Evolutionary conservation across 1,284 basidiomycete genomes (phyloP).

Genomic region (Puccinia brachypodii): DNA sequence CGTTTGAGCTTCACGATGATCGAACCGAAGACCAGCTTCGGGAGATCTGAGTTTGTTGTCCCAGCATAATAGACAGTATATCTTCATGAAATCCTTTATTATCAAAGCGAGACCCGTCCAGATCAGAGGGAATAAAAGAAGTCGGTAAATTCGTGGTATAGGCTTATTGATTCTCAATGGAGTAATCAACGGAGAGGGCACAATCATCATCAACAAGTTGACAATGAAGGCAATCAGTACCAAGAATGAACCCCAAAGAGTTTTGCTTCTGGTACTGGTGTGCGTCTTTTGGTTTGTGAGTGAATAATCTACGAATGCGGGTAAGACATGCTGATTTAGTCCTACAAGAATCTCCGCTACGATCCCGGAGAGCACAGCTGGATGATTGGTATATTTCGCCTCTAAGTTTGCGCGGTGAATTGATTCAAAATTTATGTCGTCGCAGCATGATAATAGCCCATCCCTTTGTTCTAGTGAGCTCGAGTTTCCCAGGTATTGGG

Average conservation of each 20-base stretch:
- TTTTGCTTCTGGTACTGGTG: constrained; percentile 1
- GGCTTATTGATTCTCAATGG: background rate
- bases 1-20: background rate
- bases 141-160: constrained; percentile 21
- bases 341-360: constrained; percentile 29
- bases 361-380: constrained; percentile 33
- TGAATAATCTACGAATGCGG: constrained; percentile 3
- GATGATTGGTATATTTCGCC: constrained; percentile 39
- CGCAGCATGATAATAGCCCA: constrained; percentile 20
- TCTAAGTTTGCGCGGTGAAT: constrained; percentile 35
- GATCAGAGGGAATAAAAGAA: constrained; percentile 28
- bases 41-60: background rate
- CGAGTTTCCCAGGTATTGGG: constrained; percentile 14
- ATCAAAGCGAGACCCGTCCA: constrained; percentile 15
- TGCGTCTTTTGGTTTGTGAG: background rate
- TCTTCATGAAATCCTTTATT: background rate
- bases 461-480: background rate
- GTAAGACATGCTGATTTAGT: constrained; percentile 33
- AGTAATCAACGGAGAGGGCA: constrained; percentile 18
- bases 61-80: constrained; percentile 24
- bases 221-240: constrained; percentile 26
- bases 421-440: constrained; percentile 13
- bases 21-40: background rate
- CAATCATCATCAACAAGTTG: constrained; percentile 23
- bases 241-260: constrained; percentile 10